These are phyloP conservation scores for Venturia asperata DNA, from an alignment of 2,329 filamentous ascomycete genomes.

Conservation along the genomic window DNA sequence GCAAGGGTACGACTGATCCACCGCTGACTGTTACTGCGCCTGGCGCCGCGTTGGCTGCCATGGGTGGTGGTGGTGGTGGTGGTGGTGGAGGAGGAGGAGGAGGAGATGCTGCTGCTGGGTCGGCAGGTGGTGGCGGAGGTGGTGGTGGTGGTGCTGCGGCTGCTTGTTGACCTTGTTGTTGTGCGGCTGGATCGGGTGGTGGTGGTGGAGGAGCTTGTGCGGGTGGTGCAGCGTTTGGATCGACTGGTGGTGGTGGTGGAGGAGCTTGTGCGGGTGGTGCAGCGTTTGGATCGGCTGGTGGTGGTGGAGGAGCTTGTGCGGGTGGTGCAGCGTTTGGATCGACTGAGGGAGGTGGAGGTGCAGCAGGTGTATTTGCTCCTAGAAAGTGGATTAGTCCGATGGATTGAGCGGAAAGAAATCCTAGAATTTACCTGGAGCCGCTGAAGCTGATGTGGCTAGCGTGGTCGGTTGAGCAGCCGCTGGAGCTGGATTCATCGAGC, in stretches of 20 bases:
- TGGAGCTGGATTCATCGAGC: slow-evolving; percentile 14
- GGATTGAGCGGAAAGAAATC: no score
- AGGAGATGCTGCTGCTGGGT: background rate
- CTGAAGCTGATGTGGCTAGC: background rate
- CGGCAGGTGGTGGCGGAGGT: no score
- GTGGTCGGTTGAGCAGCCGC: slow-evolving; percentile 7
- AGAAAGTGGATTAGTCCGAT: background rate
- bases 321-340: background rate
- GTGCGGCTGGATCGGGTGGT: background rate
- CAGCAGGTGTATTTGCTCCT: background rate
- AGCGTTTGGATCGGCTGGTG: background rate
- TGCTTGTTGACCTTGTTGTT: background rate
- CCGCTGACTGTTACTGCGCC: slow-evolving; percentile 14
- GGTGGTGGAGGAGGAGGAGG: background rate
- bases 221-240: background rate
- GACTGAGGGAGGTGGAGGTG: background rate
- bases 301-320: background rate
- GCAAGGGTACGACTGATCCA: slow-evolving; percentile 13
- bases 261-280: background rate
- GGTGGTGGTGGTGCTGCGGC: background rate
- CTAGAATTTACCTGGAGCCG: background rate
- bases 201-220: background rate
- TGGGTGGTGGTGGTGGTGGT: background rate
- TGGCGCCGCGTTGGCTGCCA: background rate
- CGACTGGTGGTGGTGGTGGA: background rate